Conservation (phyloP, 2,329 filamentous ascomycete genomes). For the Colletotrichum coccodes region DNA sequence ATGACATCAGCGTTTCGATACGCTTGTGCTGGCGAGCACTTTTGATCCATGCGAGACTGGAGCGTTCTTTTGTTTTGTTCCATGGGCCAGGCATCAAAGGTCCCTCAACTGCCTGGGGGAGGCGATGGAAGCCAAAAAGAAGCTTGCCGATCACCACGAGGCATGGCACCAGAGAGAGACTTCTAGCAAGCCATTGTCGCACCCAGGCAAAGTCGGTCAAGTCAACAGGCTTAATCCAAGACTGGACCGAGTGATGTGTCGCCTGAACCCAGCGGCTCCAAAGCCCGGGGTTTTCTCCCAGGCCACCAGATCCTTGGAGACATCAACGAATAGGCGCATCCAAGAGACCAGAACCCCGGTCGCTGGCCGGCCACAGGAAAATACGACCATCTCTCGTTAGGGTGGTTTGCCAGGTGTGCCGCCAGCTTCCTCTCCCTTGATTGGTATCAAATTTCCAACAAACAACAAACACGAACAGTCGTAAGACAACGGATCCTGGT, state of each 20-base stretch:
- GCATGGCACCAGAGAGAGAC: not conserved
- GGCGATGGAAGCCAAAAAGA: not conserved
- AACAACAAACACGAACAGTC: not conserved
- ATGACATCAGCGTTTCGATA: slow-evolving; percentile 7
- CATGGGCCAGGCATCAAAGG: not conserved
- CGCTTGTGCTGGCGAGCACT: not conserved
- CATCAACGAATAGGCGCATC: slow-evolving; percentile 7
- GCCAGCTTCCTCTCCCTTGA: slow-evolving; percentile 1
- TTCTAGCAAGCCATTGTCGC: not conserved
- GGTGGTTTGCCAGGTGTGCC: not conserved
- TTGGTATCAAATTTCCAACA: not conserved
- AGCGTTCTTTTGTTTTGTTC: not conserved
- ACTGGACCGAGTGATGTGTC: not conserved
- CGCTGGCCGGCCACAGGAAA: not conserved
- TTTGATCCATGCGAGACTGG: not conserved
- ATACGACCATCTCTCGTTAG: not conserved
- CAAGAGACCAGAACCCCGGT: not conserved
- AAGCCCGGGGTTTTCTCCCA: not conserved
- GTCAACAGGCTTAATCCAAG: not conserved
- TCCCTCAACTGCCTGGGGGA: no score
- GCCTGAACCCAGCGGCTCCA: not conserved
- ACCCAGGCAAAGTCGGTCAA: not conserved
- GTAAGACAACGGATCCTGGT: slow-evolving; percentile 1
- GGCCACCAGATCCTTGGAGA: slow-evolving; percentile 16
- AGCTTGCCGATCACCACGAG: not conserved